Percentiles rank a stretch among this genome's conserved stretches.
These are phyloP conservation scores for Kurtzmaniella quercitrusa DNA, from an alignment of 1,139 yeast genomes.

Conservation along the genomic window DNA sequence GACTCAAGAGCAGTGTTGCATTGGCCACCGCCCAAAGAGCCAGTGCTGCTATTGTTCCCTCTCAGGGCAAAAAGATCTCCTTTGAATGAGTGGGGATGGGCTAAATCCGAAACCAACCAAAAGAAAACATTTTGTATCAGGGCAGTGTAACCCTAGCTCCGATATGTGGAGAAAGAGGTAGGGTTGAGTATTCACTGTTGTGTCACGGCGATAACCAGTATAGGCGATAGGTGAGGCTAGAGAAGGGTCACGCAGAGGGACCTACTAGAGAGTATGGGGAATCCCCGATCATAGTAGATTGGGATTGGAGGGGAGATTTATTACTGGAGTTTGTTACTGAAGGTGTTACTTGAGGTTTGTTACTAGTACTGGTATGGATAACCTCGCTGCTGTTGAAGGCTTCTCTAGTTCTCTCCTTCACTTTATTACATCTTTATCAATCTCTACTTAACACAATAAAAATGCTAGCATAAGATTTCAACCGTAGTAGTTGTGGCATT, in stretches of 20 bases:
- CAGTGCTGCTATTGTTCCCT: conserved; percentile 82
- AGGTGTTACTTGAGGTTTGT: no score
- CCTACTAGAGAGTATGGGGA: background rate
- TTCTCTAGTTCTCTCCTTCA: no score
- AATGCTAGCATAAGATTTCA: no score
- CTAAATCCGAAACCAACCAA: background rate
- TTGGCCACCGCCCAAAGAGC: conserved; percentile 87
- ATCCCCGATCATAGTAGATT: background rate
- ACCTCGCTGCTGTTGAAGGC: no score
- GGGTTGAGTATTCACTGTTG: no score
- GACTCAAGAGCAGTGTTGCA: conserved; percentile 80
- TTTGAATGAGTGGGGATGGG: conserved; percentile 37
- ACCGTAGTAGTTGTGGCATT: background rate
- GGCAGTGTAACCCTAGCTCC: background rate
- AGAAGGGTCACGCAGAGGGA: background rate
- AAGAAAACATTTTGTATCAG: no score
- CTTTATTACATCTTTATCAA: no score
- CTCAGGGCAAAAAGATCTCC: conserved; percentile 83
- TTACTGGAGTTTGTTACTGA: no score
- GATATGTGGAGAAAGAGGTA: background rate
- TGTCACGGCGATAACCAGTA: background rate
- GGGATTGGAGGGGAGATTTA: background rate
- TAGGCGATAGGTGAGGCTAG: background rate
- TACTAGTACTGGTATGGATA: no score
- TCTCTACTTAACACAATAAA: no score